These are phyloP conservation scores for Stachybotrys echinatus DNA, from an alignment of 2,329 filamentous ascomycete genomes.

Conservation along the genomic window DNA sequence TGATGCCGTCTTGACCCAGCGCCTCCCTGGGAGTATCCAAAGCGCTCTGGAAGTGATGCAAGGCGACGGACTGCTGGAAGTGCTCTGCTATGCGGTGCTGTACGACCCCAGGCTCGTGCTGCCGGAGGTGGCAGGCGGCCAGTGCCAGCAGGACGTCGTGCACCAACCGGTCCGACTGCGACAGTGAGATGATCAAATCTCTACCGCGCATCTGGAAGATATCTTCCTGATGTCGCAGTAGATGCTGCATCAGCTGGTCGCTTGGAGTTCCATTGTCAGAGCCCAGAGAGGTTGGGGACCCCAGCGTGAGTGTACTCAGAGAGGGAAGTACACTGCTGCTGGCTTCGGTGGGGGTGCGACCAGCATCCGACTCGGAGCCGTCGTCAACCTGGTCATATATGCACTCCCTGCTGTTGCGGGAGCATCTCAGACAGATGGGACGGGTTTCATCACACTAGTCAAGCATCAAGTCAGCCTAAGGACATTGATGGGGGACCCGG, in stretches of 20 bases:
- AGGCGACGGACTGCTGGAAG: slow-evolving; percentile 10
- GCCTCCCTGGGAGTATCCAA: slow-evolving; percentile 5
- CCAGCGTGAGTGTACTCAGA: neutral
- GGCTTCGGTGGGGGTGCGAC: neutral
- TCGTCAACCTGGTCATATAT: neutral
- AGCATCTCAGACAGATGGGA: neutral
- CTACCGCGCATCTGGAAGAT: neutral
- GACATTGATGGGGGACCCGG: neutral
- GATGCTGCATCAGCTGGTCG: neutral
- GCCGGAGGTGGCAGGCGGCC: slow-evolving; percentile 1
- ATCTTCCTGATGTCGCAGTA: neutral
- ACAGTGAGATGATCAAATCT: neutral
- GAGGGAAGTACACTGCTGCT: neutral
- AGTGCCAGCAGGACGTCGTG: neutral
- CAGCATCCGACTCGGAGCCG: neutral
- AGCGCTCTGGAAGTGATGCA: slow-evolving; percentile 9
- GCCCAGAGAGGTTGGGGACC: neutral
- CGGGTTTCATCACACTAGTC: neutral
- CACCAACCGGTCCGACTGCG: neutral
- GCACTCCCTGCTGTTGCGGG: neutral
- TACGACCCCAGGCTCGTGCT: neutral
- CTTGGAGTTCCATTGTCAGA: neutral
- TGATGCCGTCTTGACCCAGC: slow-evolving; percentile 5
- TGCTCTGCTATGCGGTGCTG: slow-evolving; percentile 11
- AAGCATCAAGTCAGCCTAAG: neutral